Base-by-base conservation (phyloP, 164 flowering plant genomes). In the Berberis vulgaris region DNA sequence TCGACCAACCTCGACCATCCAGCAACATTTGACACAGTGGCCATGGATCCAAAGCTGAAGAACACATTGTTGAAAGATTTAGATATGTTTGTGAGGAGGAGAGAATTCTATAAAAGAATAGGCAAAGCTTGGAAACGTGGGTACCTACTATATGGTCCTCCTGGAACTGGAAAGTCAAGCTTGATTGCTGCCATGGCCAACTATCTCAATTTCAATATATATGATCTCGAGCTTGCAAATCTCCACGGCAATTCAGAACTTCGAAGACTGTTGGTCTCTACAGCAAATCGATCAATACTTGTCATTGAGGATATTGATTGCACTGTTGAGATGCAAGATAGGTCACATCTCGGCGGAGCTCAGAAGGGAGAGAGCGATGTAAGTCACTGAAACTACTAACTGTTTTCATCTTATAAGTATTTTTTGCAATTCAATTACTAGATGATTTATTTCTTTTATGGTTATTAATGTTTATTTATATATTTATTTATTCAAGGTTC, bases 101-200 rank as follows among this genome's bases (percentile, higher is more conserved):
- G 69, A 67, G 86, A 83, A 61, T 79, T 67, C 40, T 86, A 83
- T 49, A 81, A 76, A 73, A 76, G 73, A 49, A 82, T 79, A 0
- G 88, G 91, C 45, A 84, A 72, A 69, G 84, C 87, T 43, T 83
- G 88, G 91, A 86, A 83, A 65, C 73, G 87, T 1, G 88, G 88
- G 68, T 84, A 84, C 46, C 65, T 86, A 72, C 63, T 86, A 53
- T 77, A 77, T 53, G 91, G 87, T 5, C 91, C 88, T 2, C 88
- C 87, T 0, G 87, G 92, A 0, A 84, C 87, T 0, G 89, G 89
- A 12, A 86, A 86, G 59, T 83, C 89, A 43, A 86, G 93, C 64
- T 71, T 86, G 80, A 76, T 86, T 2, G 93, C 87, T 11, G 86
- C 93, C 39, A 82, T 86, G 80, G 86, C 93, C 10, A 86, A 86